Evolutionary conservation across 768 basidiomycete genomes (phyloP).

Genomic region (Trichaptum fuscoviolaceum): DNA sequence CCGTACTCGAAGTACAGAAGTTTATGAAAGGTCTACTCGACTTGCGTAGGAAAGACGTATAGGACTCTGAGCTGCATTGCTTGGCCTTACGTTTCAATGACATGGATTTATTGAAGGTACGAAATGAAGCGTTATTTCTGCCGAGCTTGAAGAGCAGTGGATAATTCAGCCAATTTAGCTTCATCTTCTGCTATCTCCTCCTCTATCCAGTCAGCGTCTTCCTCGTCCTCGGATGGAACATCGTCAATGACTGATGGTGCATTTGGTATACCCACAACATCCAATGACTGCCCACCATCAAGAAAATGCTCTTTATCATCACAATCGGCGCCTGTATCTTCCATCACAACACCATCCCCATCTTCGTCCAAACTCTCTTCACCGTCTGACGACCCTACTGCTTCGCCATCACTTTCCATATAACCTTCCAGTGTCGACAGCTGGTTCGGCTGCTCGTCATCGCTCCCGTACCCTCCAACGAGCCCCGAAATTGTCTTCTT

Average conservation of each 20-base stretch:
- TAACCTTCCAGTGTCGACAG: slow-evolving; percentile 42
- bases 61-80: slow-evolving; percentile 9
- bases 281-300: neutral
- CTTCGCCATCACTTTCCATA: slow-evolving; percentile 40
- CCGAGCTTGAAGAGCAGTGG: neutral
- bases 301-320: slow-evolving; percentile 12
- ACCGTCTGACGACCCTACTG: too few species aligned
- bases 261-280: slow-evolving; percentile 4
- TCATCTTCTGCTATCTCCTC: slow-evolving; percentile 33
- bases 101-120: neutral
- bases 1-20: slow-evolving; percentile 73
- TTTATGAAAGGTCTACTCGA: slow-evolving; percentile 84
- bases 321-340: slow-evolving; percentile 29
- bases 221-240: slow-evolving; percentile 23
- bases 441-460: slow-evolving; percentile 29
- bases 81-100: neutral
- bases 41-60: slow-evolving; percentile 69
- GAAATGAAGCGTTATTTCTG: neutral
- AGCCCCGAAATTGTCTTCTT: slow-evolving; percentile 53
- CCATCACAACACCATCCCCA: slow-evolving; percentile 25
- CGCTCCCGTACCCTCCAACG: slow-evolving; percentile 57
- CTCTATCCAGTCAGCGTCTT: slow-evolving; percentile 28
- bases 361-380: slow-evolving; percentile 17
- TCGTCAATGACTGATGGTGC: slow-evolving; percentile 21
- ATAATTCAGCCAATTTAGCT: slow-evolving; percentile 10